Evolutionary conservation across 768 basidiomycete genomes (phyloP), one percentile per base, ranked within the genome.

Genomic region (Hydnum rufescens): DNA sequence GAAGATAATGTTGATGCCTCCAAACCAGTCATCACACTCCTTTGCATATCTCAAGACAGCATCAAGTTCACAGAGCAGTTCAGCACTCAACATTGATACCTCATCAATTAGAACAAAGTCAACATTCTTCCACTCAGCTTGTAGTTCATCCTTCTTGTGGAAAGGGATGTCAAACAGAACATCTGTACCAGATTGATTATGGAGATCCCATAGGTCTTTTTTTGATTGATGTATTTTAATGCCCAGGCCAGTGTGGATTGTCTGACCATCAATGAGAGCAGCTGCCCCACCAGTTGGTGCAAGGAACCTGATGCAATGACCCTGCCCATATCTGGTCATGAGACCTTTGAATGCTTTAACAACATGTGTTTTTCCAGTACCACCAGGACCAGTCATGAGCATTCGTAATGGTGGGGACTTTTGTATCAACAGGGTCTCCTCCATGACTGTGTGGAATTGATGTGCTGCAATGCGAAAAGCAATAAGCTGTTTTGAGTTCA

Each of bases 241-340:
- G n/a, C n/a, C n/a, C n/a, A n/a, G n/a, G n/a, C n/a, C 34, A 8
- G 34, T 19, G 34, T 39, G 55, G 18, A 57, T 26, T 2, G 56
- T 57, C 51, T 32, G 46, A 1, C 56, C 56, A 1, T 31, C 29
- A 30, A 57, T 57, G 31, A 51, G 43, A 16, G 26, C 32, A 1
- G 56, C 55, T 1, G 56, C 56, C 4, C 52, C 51, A 4, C 56
- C 56, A 25, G 56, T 57, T 23, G 49, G 54, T 1, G 55, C 49
- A 5, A 43, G 25, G 2, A 55, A 13, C 2, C 56, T n/a, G 1
- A 57, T 25, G 16, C 55, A 3, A 4, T 50, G 39, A 16, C 19
- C 29, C 51, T 46, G 42, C 26, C 49, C 39, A 4, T 29, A 32
- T 25, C 22, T 19, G 6, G 28, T 8, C 25, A 57, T 54, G 5